Evolutionary conservation across 805 yeast genomes (phyloP).

Genomic region (Cyberlindnera petersonii): DNA sequence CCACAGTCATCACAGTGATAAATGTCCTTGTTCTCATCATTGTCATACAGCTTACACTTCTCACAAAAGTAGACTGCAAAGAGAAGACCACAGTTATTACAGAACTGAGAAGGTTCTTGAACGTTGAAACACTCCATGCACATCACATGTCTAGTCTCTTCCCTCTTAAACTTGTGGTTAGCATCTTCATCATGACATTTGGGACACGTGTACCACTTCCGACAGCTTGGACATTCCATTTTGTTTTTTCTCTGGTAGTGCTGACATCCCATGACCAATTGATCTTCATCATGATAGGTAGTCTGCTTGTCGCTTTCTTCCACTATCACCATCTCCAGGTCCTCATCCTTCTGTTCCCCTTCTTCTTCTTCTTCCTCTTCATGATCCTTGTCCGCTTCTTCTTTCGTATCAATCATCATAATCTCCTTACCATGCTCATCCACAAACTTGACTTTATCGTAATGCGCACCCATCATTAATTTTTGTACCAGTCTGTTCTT

Average conservation of each 20-base stretch:
- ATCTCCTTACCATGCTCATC: conserved; percentile 26
- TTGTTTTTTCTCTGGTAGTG: conserved; percentile 86
- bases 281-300: conserved; percentile 41
- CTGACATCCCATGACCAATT: conserved; percentile 61
- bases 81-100: conserved; percentile 61
- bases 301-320: conserved; percentile 46
- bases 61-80: conserved; percentile 77
- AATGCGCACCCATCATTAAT: conserved; percentile 66
- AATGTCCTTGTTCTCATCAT: conserved; percentile 72
- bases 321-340: conserved; percentile 32
- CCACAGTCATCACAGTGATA: conserved; percentile 94
- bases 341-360: conserved; percentile 7
- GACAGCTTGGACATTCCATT: conserved; percentile 72
- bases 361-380: conserved; percentile 21
- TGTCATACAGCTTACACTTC: conserved; percentile 78
- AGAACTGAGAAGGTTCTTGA: conserved; percentile 68
- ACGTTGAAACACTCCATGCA: conserved; percentile 79
- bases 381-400: conserved; percentile 12
- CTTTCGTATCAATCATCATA: conserved; percentile 22
- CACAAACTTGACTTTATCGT: conserved; percentile 41
- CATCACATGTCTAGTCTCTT: conserved; percentile 60
- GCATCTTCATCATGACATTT: conserved; percentile 76
- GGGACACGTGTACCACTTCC: conserved; percentile 75
- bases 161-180: conserved; percentile 56
- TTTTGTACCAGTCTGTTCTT: conserved; percentile 45